These are phyloP conservation scores for Metarhizium rileyi DNA, from an alignment of 2,329 filamentous ascomycete species.

Conservation along the genomic window DNA sequence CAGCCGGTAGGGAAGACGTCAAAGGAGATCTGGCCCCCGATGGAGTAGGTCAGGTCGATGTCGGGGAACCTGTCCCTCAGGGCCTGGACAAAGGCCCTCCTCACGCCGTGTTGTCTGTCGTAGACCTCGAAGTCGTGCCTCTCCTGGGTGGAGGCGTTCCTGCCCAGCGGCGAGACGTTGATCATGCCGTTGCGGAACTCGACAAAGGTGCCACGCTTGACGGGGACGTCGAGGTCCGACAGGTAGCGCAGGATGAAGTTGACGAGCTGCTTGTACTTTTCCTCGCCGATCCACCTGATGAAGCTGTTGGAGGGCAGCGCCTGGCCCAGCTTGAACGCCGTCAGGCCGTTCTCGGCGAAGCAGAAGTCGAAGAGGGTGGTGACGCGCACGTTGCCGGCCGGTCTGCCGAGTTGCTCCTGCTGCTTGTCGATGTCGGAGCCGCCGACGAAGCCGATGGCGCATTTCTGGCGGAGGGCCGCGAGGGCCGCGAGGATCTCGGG, in stretches of 20 bases:
- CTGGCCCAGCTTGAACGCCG: conserved; percentile 74
- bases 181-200: conserved; percentile 91
- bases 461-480: conserved; percentile 70
- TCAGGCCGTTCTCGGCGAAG: conserved; percentile 95
- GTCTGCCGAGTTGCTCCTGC: conserved; percentile 80
- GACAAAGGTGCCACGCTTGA: conserved; percentile 77
- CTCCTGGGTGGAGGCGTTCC: conserved; percentile 76
- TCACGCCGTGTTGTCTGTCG: conserved; percentile 68
- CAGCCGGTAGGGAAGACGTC: conserved; percentile 94
- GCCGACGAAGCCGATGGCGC: conserved; percentile 85
- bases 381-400: conserved; percentile 50
- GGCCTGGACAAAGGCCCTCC: conserved; percentile 64
- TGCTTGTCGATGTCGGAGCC: conserved; percentile 89
- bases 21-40: conserved; percentile 96
- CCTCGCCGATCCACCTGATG: conserved; percentile 85
- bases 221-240: conserved; percentile 71
- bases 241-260: conserved; percentile 73
- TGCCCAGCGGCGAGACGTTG: conserved; percentile 73
- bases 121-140: conserved; percentile 73
- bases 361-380: conserved; percentile 91
- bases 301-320: conserved; percentile 72
- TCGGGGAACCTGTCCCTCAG: conserved; percentile 76
- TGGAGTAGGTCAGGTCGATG: conserved; percentile 81
- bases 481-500: conserved; percentile 80
- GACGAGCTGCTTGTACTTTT: conserved; percentile 66